These are phyloP conservation scores for Hericium rajendrae DNA, from an alignment of 768 basidiomycete species.

Conservation along the genomic window DNA sequence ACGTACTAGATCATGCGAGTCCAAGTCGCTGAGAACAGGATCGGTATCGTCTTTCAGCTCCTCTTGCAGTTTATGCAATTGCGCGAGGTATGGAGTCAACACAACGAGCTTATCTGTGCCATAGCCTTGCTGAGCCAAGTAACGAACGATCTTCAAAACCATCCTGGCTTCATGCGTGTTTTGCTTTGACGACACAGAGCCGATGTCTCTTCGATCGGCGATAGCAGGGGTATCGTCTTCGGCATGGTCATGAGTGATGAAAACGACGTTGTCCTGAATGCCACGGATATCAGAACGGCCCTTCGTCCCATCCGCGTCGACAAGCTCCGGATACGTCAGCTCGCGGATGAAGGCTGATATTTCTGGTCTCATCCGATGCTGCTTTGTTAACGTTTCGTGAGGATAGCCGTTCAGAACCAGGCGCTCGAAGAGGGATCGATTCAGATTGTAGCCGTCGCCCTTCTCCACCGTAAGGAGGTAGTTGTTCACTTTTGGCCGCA, in stretches of 20 bases:
- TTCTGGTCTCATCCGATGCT: conserved; percentile 71
- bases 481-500: conserved; percentile 64
- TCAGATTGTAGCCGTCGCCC: conserved; percentile 56
- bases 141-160: conserved; percentile 56
- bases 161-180: conserved; percentile 51
- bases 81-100: conserved; percentile 63
- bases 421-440: conserved; percentile 60
- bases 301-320: conserved; percentile 41
- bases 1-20: conserved; percentile 45
- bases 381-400: conserved; percentile 42
- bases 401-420: conserved; percentile 55
- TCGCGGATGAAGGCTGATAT: conserved; percentile 52
- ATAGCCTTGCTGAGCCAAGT: conserved; percentile 62
- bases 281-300: conserved; percentile 46
- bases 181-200: conserved; percentile 46
- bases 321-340: conserved; percentile 57
- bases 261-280: conserved; percentile 46
- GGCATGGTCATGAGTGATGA: conserved; percentile 45
- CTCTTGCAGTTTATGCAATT: conserved; percentile 41
- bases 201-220: conserved; percentile 36
- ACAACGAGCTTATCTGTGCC: conserved; percentile 49
- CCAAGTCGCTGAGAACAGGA: conserved; percentile 54
- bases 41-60: conserved; percentile 38
- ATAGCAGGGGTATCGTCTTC: conserved; percentile 40
- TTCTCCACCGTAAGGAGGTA: conserved; percentile 60